Base-by-base conservation (phyloP, 805 yeast species). In the Candida maris region DNA sequence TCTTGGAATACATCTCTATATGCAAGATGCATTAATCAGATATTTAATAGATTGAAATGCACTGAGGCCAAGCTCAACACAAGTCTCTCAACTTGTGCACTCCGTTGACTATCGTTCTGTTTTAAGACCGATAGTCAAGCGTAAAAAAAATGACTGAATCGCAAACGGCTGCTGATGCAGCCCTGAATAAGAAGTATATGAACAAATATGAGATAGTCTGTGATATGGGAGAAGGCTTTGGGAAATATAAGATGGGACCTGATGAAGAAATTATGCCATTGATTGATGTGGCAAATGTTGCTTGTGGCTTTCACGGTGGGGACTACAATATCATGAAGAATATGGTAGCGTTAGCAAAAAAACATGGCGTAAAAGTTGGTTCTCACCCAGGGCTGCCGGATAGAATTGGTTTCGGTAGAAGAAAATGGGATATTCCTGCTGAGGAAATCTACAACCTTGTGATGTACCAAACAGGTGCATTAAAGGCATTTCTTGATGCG, bases 281-380 rank as follows among this genome's bases (percentile, higher is more conserved):
- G 17, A 64, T 65, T 32, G 66, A 64, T 42, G 51, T 56, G 6
- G 70, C 70, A 6, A 65, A 65, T 37, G 45, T 65, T 36, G 70
- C 70, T 7, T 65, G 70, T 46, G 70, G 70, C 4, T 64, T 59
- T 31, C 70, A 65, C 43, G 70, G 67, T 23, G 68, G 68, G 13
- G 69, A 65, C 42, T 59, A 56, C 34, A 56, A 50, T 23, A 62
- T 55, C 23, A 65, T 65, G 70, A 39, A 46, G 15, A 38, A 54
- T 18, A 64, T 62, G 36, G 64, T 65, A 6, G 38, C 45, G 29
- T 38, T 59, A 27, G 69, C 68, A 2, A 64, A 65, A 32, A 46
- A 57, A 27, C 43, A 58, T 42, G 45, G 48, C 27, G 69, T 65
- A 17, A 54, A 53, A 37, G 61, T 61, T 21, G 68, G 68, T 1